Evolutionary conservation across 1,284 basidiomycete genomes (phyloP).

Genomic region (Sporisorium graminicola): DNA sequence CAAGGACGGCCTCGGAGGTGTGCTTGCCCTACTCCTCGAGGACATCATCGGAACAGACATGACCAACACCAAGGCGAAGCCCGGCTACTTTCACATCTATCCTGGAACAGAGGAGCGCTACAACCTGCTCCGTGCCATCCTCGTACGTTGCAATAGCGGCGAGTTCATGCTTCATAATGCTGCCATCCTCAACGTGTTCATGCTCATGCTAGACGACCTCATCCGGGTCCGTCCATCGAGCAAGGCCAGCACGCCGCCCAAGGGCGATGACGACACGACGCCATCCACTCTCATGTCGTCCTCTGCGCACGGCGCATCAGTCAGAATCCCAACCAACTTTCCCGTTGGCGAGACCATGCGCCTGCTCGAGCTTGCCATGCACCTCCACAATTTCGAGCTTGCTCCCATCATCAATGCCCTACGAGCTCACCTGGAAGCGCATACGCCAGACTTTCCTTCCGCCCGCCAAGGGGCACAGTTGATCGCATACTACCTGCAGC

Average conservation of each 20-base stretch:
- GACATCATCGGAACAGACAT: slow-evolving; percentile 35
- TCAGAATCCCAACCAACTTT: slow-evolving; percentile 27
- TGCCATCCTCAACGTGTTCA: slow-evolving; percentile 31
- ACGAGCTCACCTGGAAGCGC: slow-evolving; percentile 28
- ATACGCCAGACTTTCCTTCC: slow-evolving; percentile 34
- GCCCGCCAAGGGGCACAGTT: slow-evolving; percentile 41
- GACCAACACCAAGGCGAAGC: slow-evolving; percentile 11
- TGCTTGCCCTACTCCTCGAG: slow-evolving; percentile 30
- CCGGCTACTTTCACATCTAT: slow-evolving; percentile 35
- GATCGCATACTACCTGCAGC: slow-evolving; percentile 41
- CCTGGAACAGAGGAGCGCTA: slow-evolving; percentile 35
- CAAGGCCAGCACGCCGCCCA: neutral
- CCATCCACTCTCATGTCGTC: neutral
- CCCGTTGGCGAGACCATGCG: slow-evolving; percentile 37
- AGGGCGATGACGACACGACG: neutral
- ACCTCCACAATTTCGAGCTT: slow-evolving; percentile 26
- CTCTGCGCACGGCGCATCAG: neutral
- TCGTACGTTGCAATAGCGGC: slow-evolving; percentile 23
- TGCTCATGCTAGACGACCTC: slow-evolving; percentile 42
- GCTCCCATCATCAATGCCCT: slow-evolving; percentile 33
- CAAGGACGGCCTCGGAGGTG: slow-evolving; percentile 20
- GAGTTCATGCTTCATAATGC: slow-evolving; percentile 29
- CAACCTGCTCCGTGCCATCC: slow-evolving; percentile 33
- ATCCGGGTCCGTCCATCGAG: slow-evolving; percentile 18
- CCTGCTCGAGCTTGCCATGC: slow-evolving; percentile 25